These are phyloP conservation scores for Mycena filopes DNA, from an alignment of 768 basidiomycete genomes.

Conservation along the genomic window DNA sequence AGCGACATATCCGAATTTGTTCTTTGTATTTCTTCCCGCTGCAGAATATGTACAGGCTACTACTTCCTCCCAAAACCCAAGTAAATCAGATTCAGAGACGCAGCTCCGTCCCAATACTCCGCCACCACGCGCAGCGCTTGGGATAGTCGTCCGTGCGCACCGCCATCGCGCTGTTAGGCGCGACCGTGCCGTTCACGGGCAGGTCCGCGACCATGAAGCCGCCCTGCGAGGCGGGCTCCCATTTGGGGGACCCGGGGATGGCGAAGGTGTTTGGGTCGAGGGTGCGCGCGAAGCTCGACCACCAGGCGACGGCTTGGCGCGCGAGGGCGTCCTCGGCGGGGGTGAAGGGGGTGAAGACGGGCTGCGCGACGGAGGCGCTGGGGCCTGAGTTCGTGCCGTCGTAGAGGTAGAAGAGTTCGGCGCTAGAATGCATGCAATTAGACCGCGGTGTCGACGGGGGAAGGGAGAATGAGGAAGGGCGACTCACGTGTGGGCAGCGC, in stretches of 20 bases:
- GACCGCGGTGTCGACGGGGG: not conserved
- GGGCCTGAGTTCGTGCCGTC: conserved; percentile 37
- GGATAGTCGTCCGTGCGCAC: conserved; percentile 7
- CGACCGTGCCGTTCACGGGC: not conserved
- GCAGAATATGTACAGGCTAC: too few species aligned
- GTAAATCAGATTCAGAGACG: conserved; percentile 34
- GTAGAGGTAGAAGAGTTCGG: conserved; percentile 36
- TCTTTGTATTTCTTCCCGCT: not conserved
- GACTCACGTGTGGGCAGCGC: conserved; percentile 33
- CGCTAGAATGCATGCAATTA: not conserved
- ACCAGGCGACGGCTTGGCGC: conserved; percentile 32
- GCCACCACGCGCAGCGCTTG: conserved; percentile 33
- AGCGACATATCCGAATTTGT: too few species aligned
- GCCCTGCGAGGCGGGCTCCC: conserved; percentile 28
- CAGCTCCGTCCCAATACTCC: conserved; percentile 26
- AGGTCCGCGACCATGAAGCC: conserved; percentile 26
- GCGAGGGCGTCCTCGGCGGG: conserved; percentile 26
- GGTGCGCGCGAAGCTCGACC: conserved; percentile 32
- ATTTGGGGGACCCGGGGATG: conserved; percentile 28
- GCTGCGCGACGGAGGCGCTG: conserved; percentile 33
- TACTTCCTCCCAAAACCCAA: too few species aligned
- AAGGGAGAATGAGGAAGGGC: not conserved
- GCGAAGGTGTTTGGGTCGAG: conserved; percentile 34
- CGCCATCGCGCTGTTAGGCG: conserved; percentile 22
- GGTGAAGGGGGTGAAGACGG: conserved; percentile 33